Evolutionary conservation across 352 stramenopile species (phyloP), one percentile per base, ranked within the genome.

Genomic region (Pythium apleroticum): DNA sequence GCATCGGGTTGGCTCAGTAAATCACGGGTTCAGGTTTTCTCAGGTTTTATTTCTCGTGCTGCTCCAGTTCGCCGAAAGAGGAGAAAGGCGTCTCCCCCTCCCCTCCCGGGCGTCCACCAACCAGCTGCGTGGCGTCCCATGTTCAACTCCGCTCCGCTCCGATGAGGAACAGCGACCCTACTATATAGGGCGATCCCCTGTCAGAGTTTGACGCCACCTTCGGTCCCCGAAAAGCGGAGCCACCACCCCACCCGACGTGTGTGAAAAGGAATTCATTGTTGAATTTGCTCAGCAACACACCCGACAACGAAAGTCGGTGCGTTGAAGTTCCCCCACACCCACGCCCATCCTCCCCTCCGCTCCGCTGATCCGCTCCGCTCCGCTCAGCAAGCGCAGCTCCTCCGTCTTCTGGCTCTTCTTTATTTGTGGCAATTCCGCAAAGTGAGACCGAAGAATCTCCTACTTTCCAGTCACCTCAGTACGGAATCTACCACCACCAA

Each of bases 191-290:
- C 15, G 9, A 46, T 46, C 37, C 37, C 37, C 37, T 46, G 37
- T 46, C 37, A 46, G 37, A 46, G 15, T 22, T 20, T 22, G 37
- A 41, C 33, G 30, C 30, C 30, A 33, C 30, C 30, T 33, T 33
- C 30, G 30, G 5, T 9, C 30, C 30, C 30, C 30, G 37, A n/a
- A 22, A 46, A 22, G 22, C 20, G 15, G 37, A 46, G 37, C 37
- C 17, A 22, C 4, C 37, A 5, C 17, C 14, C 30, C 37, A 22
- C 37, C 37, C n/a, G n/a, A 46, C 37, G 31, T 31, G 17, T 30
- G 5, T 43, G 33, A n/a, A n/a, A n/a, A n/a, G n/a, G 8, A 58
- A 59, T 53, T 68, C 64, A 71, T 71, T 71, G 64, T 71, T 71
- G 57, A 71, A 71, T 71, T 71, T 53, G 57, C 64, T 57, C 37